These are phyloP conservation scores for Rosa chinensis DNA, from an alignment of 306 rosid genomes.

Conservation along the genomic window DNA sequence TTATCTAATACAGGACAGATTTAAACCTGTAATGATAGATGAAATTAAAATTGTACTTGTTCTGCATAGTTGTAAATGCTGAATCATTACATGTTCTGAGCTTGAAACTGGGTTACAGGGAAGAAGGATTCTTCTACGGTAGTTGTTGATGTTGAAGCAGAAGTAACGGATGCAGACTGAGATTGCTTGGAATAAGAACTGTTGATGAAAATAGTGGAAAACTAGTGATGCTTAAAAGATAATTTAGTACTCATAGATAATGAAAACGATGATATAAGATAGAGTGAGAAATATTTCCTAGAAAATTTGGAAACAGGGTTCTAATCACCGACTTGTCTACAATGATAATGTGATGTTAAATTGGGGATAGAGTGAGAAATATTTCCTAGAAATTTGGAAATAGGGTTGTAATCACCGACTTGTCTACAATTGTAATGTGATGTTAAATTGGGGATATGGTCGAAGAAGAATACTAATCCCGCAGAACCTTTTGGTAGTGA, in stretches of 20 bases:
- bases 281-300: background rate
- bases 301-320: background rate
- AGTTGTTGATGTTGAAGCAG: slow-evolving; percentile 90
- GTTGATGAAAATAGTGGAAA: background rate
- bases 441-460: background rate
- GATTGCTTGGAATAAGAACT: background rate
- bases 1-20: background rate
- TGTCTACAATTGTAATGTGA: background rate
- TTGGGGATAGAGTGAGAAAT: background rate
- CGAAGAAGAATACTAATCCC: background rate
- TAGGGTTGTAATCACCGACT: background rate
- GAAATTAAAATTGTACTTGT: background rate
- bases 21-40: background rate
- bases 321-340: background rate
- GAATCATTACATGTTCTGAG: background rate
- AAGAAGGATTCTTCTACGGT: slow-evolving; percentile 58
- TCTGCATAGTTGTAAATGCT: background rate
- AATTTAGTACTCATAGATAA: background rate
- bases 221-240: background rate
- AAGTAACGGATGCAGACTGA: slow-evolving; percentile 86
- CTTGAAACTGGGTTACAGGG: slow-evolving; percentile 44
- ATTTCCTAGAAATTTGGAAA: background rate
- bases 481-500: background rate
- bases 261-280: background rate
- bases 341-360: background rate